Evolutionary conservation across 2,329 filamentous ascomycete genomes (phyloP), one percentile per base, ranked within the genome.

Genomic region (Alternaria angustiovoidea): DNA sequence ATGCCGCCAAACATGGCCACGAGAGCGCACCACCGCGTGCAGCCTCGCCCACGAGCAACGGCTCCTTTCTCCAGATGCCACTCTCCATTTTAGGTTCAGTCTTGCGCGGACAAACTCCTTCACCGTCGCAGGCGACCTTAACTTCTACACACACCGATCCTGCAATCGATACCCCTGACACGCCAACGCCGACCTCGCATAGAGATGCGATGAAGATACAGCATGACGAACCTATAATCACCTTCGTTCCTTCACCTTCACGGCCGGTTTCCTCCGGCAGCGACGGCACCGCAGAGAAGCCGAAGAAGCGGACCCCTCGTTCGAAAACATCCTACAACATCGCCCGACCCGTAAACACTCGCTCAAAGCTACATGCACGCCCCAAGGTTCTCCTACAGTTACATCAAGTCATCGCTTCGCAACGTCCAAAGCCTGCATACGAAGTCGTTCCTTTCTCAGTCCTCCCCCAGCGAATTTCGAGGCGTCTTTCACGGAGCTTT

Each of bases 401-500:
- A 16, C 91, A 93, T 71, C 84, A 87, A 58, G 75, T 92, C n/a
- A 82, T 85, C 2, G 78, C 83, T 41, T 84, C 87, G 62, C 82
- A 72, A 52, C 86, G 91, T 24, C 89, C 90, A 0, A 83, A 84
- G 52, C 91, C 91, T 1, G 85, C 87, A 4, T 88, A 92, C 64
- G 91, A 94, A 67, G 86, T 92, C n/a, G 85, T 93, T 42, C 90
- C 91, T 0, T 87, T 89, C 2, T 86, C 86, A n/a, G 81, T 86
- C 14, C 81, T 90, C 41, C 84, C 46, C 79, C 85, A 61, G 80
- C 84, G 73, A 30, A 74, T 75, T 20, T 72, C 75, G 1, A 59
- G 80, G 62, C 53, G 82, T 84, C 65, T 87, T 87, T 87, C 89
- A 0, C 84, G 86, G 7, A 83, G 91, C 49, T 89, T 91, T 68